Evolutionary conservation across 345 rosid genomes (phyloP).

Genomic region (Citrus trifoliata): DNA sequence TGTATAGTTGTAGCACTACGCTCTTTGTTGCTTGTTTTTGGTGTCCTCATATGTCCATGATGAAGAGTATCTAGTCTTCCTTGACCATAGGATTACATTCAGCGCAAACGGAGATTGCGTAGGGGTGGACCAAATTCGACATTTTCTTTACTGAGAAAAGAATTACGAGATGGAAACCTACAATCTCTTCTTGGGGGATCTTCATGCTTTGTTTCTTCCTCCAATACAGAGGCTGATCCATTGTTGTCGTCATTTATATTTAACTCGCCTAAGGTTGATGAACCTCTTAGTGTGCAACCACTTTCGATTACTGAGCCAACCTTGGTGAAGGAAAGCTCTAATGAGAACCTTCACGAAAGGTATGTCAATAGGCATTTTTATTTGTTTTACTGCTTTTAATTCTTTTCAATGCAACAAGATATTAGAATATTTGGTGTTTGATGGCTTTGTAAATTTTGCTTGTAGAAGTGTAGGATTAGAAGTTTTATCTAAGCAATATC

Average conservation of each 20-base stretch:
- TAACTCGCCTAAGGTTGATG: conserved; percentile 35
- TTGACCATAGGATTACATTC: conserved; percentile 56
- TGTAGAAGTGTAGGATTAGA: not conserved
- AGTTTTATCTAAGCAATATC: not conserved
- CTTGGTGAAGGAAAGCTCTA: conserved; percentile 28
- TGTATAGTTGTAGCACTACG: not conserved
- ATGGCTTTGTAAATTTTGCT: not conserved
- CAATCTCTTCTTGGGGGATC: conserved; percentile 71
- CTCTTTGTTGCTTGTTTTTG: not conserved
- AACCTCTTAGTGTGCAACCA: conserved; percentile 22
- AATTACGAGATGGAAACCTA: conserved; percentile 62
- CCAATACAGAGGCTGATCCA: conserved; percentile 64
- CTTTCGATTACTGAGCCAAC: conserved; percentile 27
- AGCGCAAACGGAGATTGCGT: conserved; percentile 64
- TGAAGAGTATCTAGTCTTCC: conserved; percentile 31
- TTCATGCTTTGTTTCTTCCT: conserved; percentile 42
- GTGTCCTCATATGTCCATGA: not conserved
- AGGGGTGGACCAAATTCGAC: conserved; percentile 57
- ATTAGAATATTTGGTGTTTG: not conserved
- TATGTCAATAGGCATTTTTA: conserved; percentile 3
- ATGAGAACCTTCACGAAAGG: conserved; percentile 42
- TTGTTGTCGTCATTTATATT: conserved; percentile 67
- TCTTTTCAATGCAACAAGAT: not conserved
- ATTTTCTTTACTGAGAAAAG: conserved; percentile 59
- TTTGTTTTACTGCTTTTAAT: not conserved